These are phyloP conservation scores for Chenopodium album DNA, from an alignment of 148 eudicot genomes.

Conservation along the genomic window DNA sequence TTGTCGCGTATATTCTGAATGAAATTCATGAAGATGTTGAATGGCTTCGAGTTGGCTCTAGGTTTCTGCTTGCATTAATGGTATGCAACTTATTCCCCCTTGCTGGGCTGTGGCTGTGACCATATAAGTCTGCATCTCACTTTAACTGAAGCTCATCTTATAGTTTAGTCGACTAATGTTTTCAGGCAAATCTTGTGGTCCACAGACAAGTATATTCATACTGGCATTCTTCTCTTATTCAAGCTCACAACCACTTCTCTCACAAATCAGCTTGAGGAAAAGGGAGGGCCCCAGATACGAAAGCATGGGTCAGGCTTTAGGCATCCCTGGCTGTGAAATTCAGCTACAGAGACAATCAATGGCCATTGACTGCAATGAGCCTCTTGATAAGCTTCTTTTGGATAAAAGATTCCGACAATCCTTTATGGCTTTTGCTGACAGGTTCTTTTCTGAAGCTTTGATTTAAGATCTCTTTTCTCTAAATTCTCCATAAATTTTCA, in stretches of 20 bases:
- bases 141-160: conserved; percentile 1
- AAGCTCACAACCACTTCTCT: conserved; percentile 76
- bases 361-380: conserved; percentile 47
- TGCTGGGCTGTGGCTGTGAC: neutral
- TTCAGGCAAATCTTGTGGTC: conserved; percentile 26
- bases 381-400: conserved; percentile 78
- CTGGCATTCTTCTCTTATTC: conserved; percentile 84
- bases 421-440: conserved; percentile 84
- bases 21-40: conserved; percentile 61
- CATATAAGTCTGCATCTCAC: neutral
- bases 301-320: conserved; percentile 82
- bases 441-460: conserved; percentile 37
- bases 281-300: conserved; percentile 38
- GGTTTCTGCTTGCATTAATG: conserved; percentile 61
- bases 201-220: conserved; percentile 65
- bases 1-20: conserved; percentile 58
- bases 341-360: conserved; percentile 36
- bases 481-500: neutral
- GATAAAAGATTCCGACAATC: conserved; percentile 71
- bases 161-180: conserved; percentile 19
- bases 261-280: conserved; percentile 74
- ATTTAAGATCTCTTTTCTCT: neutral
- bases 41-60: conserved; percentile 71
- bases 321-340: conserved; percentile 57
- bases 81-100: conserved; percentile 35